phyloP scores from a whole-genome alignment of 2,329 filamentous ascomycete genomes.

The Pseudonectria buxi region DNA sequence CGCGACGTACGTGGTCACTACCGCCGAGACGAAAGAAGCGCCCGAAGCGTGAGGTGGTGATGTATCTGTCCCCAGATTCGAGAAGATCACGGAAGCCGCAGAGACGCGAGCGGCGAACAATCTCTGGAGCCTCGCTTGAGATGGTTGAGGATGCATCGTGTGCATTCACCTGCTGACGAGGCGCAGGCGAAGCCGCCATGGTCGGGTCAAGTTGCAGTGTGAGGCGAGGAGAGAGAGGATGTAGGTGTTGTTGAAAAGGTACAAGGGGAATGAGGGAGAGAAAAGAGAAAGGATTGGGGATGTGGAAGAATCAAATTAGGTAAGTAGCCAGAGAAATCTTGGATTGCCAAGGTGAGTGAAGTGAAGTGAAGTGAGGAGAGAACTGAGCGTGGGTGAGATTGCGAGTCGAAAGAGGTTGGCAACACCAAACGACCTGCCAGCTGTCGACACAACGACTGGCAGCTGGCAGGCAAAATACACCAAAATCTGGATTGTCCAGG shows the following conservation, averaged over 20 bases:
- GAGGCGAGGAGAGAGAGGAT: not conserved
- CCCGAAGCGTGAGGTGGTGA: conserved; percentile 44
- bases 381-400: too few relatives aligned
- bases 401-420: too few relatives aligned
- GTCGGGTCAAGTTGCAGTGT: not conserved
- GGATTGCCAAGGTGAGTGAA: too few relatives aligned
- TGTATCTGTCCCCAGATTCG: conserved; percentile 28
- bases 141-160: conserved; percentile 1
- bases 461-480: too few relatives aligned
- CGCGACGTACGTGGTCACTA: conserved; percentile 55
- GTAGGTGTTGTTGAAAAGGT: too few relatives aligned
- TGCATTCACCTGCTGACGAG: conserved; percentile 6
- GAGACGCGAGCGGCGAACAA: conserved; percentile 19
- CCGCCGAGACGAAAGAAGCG: conserved; percentile 60
- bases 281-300: not conserved
- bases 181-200: conserved; percentile 12
- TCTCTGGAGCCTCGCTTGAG: not conserved
- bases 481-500: too few relatives aligned
- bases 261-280: not conserved
- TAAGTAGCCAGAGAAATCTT: not conserved
- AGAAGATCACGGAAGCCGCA: conserved; percentile 30
- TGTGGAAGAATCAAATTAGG: conserved; percentile 2
- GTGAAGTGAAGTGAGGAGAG: too few relatives aligned
- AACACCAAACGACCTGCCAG: too few relatives aligned
- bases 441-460: too few relatives aligned